phyloP scores from a whole-genome alignment of 805 yeast genomes.

The Candida berthetii region DNA sequence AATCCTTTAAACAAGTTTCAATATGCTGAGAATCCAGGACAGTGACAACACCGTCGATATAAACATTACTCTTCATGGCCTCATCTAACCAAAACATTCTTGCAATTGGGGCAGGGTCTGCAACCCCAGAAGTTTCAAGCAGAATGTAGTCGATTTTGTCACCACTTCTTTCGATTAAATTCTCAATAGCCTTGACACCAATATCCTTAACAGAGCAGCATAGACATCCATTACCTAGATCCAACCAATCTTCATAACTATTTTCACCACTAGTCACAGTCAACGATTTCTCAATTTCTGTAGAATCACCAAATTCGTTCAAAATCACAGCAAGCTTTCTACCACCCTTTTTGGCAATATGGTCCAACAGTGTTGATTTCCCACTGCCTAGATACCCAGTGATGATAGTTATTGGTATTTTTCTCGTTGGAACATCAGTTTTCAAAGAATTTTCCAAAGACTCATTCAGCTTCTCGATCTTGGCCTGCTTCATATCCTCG shows the following conservation, averaged over 20 bases:
- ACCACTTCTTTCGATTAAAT: conserved; percentile 65
- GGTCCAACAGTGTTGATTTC: conserved; percentile 77
- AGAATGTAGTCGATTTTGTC: conserved; percentile 84
- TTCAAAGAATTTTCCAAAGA: conserved; percentile 8
- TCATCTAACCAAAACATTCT: conserved; percentile 97
- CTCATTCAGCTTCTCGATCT: conserved; percentile 7
- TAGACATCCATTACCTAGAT: conserved; percentile 92
- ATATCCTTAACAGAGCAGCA: conserved; percentile 95
- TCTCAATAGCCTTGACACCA: conserved; percentile 92
- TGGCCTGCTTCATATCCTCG: conserved; percentile 8
- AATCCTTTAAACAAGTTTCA: conserved; percentile 57
- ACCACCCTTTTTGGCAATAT: conserved; percentile 63
- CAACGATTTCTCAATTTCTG: conserved; percentile 82
- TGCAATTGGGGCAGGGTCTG: conserved; percentile 97
- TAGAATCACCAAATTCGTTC: conserved; percentile 89
- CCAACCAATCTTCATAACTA: conserved; percentile 88
- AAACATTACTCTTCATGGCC: conserved; percentile 75
- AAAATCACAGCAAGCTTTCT: conserved; percentile 82
- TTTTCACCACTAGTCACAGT: conserved; percentile 52
- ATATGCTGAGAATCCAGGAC: conserved; percentile 78
- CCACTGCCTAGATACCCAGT: conserved; percentile 97
- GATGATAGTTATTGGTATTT: conserved; percentile 86
- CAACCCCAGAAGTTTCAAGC: conserved; percentile 92
- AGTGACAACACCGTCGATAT: conserved; percentile 87
- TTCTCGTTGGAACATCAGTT: conserved; percentile 18